Evolutionary conservation across 108 stramenopile genomes (phyloP), one percentile per base, ranked within the genome.

Genomic region (Stephanodiscus triporus): DNA sequence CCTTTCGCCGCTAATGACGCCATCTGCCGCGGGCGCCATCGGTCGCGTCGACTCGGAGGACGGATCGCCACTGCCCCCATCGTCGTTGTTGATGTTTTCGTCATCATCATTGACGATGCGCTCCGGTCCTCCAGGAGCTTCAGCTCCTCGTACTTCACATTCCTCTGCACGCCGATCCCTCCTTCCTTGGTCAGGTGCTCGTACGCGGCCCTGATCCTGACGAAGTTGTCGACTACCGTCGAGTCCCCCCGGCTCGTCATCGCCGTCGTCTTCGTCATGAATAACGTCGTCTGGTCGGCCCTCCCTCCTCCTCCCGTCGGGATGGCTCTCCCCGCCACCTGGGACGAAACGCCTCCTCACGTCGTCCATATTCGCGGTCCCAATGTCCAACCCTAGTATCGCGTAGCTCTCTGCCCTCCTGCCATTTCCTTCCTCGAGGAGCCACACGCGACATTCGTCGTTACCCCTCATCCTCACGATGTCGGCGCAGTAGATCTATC

Each of bases 391-490:
- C 3, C 89, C 89, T 49, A 95, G 59, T 4, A 86, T 57, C 16
- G 24, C 58, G 47, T 83, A 90, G 47, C 86, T 86, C 51, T 86
- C 80, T 0, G 71, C 79, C 30, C 88, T 49, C 36, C 81, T 86
- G 4, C 75, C 70, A 68, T 86, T 91, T 54, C 88, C 87, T 51
- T 85, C 54, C 30, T 82, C 58, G 34, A 90, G 63, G 9, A 95
- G 58, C 69, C 85, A 95, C 26, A 56, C 10, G 40, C 86, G 86
- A 26, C 86, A 82, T 19, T 59, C 43, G 32, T 47, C 38, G 64
- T 89, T 87, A 9, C 86, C 69, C 24, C 83, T 90, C 93, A 95
- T 95, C 58, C 86, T 87, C 30, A 91, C 93, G 57, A 95, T 68
- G 77, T 89, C 90, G 1, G 93, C 93, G 29, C 78, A 80, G 69